phyloP scores from a whole-genome alignment of 257 asterid genomes.

The Capsicum baccatum region DNA sequence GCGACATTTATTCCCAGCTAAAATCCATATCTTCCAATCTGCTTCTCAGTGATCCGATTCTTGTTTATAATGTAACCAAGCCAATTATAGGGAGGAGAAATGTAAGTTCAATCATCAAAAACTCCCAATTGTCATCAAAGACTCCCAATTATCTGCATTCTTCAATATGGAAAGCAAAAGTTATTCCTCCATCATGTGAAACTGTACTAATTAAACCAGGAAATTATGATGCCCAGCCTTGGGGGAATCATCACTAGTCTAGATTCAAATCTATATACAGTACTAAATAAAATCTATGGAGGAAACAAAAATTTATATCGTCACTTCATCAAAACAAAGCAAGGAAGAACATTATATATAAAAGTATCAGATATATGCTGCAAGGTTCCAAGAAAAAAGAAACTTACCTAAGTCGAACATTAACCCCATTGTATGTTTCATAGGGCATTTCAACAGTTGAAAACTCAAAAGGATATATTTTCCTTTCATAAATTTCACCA shows the following conservation, averaged over 20 bases:
- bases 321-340: neutral
- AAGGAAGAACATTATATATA: neutral
- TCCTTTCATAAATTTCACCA: slow-evolving; percentile 93
- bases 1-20: neutral
- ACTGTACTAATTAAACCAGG: neutral
- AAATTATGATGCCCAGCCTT: neutral
- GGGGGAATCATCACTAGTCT: slow-evolving; percentile 1
- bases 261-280: neutral
- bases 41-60: neutral
- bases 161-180: neutral
- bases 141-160: neutral
- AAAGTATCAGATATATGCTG: neutral
- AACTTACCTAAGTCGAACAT: slow-evolving; percentile 92
- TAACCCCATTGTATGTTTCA: slow-evolving; percentile 90
- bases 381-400: slow-evolving; percentile 14
- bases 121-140: neutral
- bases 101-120: neutral
- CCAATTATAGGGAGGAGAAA: neutral
- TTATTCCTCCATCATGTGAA: neutral
- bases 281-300: neutral
- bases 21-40: neutral
- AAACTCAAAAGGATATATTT: slow-evolving; percentile 94
- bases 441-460: slow-evolving; percentile 99
- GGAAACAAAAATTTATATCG: neutral
- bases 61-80: neutral